Conservation (phyloP, 2,329 filamentous ascomycete genomes). For the Cordyceps pruinosa region DNA sequence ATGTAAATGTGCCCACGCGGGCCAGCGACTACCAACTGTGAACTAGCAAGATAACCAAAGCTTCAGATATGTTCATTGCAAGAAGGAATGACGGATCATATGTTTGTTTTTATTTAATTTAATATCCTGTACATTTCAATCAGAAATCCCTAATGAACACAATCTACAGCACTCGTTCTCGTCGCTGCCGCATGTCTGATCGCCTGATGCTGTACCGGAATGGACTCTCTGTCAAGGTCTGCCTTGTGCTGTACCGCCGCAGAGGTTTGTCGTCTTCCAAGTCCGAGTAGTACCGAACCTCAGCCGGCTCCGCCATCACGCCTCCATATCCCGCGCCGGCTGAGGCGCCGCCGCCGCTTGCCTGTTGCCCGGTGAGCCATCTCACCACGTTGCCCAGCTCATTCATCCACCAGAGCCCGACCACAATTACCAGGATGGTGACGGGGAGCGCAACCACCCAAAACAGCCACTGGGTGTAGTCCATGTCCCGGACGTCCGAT, state of each 20-base stretch:
- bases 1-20: neutral
- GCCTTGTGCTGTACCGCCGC: neutral
- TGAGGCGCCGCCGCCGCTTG: neutral
- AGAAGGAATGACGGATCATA: neutral
- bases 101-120: neutral
- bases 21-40: neutral
- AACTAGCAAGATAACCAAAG: neutral
- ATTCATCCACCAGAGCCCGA: constrained; percentile 36
- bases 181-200: neutral
- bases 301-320: neutral
- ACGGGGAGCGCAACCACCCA: constrained; percentile 43
- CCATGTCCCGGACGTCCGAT: constrained; percentile 42
- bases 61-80: neutral
- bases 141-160: too few relatives aligned
- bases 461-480: constrained; percentile 41
- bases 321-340: neutral
- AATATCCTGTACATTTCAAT: neutral
- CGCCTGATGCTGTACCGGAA: neutral
- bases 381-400: constrained; percentile 30
- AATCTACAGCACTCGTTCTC: neutral
- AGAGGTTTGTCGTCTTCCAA: neutral
- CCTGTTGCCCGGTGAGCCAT: constrained; percentile 21
- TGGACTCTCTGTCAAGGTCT: neutral
- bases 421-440: constrained; percentile 33
- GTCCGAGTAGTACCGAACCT: constrained; percentile 1